Evolutionary conservation across 1,284 basidiomycete species (phyloP), one percentile per base, ranked within the genome.

Genomic region (Moniliophthora roreri): DNA sequence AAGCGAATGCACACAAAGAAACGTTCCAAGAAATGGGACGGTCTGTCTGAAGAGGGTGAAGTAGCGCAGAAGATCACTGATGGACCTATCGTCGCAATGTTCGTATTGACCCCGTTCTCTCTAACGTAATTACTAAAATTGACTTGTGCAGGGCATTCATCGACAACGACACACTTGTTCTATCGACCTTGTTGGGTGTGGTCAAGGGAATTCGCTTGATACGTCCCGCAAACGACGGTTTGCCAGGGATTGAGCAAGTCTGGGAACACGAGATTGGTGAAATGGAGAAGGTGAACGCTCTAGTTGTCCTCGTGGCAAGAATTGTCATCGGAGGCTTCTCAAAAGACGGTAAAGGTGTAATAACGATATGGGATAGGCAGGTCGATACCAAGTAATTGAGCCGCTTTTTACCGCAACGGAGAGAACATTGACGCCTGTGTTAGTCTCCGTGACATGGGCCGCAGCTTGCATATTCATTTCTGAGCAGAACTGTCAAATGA

Each of bases 81-180:
- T 55, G 89, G 88, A 1, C 87, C 89, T 16, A 69, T 91, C 21
- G 85, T 88, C 50, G 80, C 79, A 10, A 58, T 85, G 89, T 89
- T 62, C 53, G 82, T 68, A 59, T 18, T n/a, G 38, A 54, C 51
- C 38, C 20, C 3, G 21, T 37, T 6, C 38, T 44, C 28, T 28
- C 26, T 54, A n/a, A 20, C 40, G 44, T 5, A 42, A 15, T 40
- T 37, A 2, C 51, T 16, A 11, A 11, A 26, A 34, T 21, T 11
- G 39, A 4, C 9, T 36, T 16, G n/a, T 46, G 4, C 51, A 89
- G 87, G 60, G 65, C 72, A 34, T 87, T 89, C 60, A 64, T 73
- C 13, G 71, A 69, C 13, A 57, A 76, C 1, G 70, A 71, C 18
- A 69, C 66, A 26, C 60, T 90, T 42, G 62, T 81, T 11, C 67